Conservation (phyloP, 176 grass and related monocot genomes). For the Elymus sibiricus region DNA sequence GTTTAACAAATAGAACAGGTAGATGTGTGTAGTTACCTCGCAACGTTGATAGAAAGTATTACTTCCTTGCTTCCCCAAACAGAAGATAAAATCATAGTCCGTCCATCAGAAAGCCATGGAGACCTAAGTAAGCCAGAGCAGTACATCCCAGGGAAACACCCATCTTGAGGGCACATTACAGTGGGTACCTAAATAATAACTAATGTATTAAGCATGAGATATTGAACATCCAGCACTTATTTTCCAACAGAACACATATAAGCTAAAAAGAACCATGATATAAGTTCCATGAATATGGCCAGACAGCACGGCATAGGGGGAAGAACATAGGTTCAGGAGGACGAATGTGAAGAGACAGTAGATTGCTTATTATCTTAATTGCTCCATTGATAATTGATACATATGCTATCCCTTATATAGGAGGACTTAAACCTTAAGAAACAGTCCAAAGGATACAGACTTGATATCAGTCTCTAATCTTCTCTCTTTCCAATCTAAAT, state of each 20-base stretch:
- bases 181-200: slow-evolving; percentile 53
- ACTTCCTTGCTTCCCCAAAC: slow-evolving; percentile 77
- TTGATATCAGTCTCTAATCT: no score
- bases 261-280: slow-evolving; percentile 8
- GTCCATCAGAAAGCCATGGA: slow-evolving; percentile 90
- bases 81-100: slow-evolving; percentile 84
- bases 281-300: neutral
- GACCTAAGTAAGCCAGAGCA: slow-evolving; percentile 49
- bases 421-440: no score
- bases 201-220: slow-evolving; percentile 6
- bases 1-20: neutral
- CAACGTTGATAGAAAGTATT: slow-evolving; percentile 75
- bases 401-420: no score
- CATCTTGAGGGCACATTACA: slow-evolving; percentile 65
- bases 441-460: no score
- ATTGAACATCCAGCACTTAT: neutral
- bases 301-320: no score
- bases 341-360: no score
- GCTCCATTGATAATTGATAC: no score
- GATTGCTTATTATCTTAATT: no score
- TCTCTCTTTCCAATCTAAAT: no score
- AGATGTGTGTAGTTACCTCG: slow-evolving; percentile 43
- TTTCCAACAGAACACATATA: neutral
- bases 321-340: no score
- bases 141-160: slow-evolving; percentile 81